A percentile compares a stretch with the other conserved stretches of the same genome.
Conservation (phyloP, 2,329 filamentous ascomycete species). For the Xylariomycetidae sp. region DNA sequence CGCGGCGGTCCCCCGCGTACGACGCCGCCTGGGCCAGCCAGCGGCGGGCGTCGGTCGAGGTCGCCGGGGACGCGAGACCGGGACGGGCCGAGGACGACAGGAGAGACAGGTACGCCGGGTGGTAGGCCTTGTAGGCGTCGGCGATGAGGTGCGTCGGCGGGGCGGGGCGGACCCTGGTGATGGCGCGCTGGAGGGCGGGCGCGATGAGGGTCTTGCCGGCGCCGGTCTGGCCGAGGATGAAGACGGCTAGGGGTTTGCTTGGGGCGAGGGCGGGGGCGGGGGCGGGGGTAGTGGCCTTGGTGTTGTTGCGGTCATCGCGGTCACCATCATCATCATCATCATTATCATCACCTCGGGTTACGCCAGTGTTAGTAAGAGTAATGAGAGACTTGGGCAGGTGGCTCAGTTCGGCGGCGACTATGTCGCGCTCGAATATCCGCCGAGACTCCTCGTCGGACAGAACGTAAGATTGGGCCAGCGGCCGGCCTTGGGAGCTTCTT, state of each 20-base stretch:
- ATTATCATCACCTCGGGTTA: too few species aligned
- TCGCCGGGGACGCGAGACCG: slow-evolving; percentile 33
- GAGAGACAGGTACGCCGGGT: slow-evolving; percentile 35
- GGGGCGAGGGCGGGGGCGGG: too few species aligned
- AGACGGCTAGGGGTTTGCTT: slow-evolving; percentile 38
- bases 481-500: too few species aligned
- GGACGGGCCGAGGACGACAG: slow-evolving; percentile 24
- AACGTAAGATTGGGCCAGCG: too few species aligned
- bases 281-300: too few species aligned
- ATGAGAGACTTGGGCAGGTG: too few species aligned
- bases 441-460: too few species aligned
- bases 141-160: slow-evolving; percentile 39
- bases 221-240: slow-evolving; percentile 44
- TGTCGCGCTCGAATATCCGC: too few species aligned
- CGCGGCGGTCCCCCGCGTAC: slow-evolving; percentile 25
- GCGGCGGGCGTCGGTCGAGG: slow-evolving; percentile 35
- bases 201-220: slow-evolving; percentile 43
- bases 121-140: slow-evolving; percentile 45
- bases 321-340: too few species aligned
- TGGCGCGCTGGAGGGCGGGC: slow-evolving; percentile 30
- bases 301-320: slow-evolving; percentile 9
- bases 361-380: too few species aligned
- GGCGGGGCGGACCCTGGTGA: slow-evolving; percentile 14
- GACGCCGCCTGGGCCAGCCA: slow-evolving; percentile 39
- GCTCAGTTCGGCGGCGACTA: too few species aligned